Evolutionary conservation across 1,284 basidiomycete species (phyloP).

Genomic region (Tremellales sp.): DNA sequence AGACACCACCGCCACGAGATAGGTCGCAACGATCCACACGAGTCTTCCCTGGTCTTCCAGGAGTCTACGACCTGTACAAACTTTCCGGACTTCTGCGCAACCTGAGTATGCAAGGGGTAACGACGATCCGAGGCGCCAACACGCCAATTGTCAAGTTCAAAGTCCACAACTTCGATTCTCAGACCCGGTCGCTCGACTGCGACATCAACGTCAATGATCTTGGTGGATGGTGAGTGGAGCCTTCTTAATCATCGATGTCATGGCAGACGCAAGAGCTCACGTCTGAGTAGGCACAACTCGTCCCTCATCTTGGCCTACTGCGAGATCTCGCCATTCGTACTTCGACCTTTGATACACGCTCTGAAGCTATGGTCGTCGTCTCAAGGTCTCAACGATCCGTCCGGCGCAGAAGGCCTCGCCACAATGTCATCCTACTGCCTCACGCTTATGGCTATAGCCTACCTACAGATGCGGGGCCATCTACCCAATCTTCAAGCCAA

Average conservation of each 20-base stretch:
- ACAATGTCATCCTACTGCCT: slow-evolving; percentile 48
- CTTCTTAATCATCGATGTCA: neutral
- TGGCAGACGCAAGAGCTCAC: no score
- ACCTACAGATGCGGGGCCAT: slow-evolving; percentile 36
- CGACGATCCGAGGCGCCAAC: slow-evolving; percentile 27
- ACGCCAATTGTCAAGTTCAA: slow-evolving; percentile 48
- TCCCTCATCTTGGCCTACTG: slow-evolving; percentile 46
- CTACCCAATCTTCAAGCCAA: slow-evolving; percentile 44
- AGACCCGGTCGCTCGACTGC: slow-evolving; percentile 20
- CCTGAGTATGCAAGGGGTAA: slow-evolving; percentile 17
- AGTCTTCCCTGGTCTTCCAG: slow-evolving; percentile 14
- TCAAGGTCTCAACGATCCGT: slow-evolving; percentile 43
- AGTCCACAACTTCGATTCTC: slow-evolving; percentile 7
- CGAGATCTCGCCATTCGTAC: slow-evolving; percentile 37
- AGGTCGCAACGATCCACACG: neutral
- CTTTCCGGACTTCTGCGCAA: slow-evolving; percentile 18
- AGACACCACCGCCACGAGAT: neutral
- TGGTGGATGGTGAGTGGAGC: slow-evolving; percentile 37
- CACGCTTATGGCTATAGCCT: slow-evolving; percentile 47
- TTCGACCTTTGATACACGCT: slow-evolving; percentile 45
- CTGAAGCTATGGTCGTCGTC: slow-evolving; percentile 45
- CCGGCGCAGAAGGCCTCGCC: slow-evolving; percentile 28
- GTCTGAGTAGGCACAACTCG: slow-evolving; percentile 48
- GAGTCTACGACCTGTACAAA: slow-evolving; percentile 33
- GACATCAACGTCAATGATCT: slow-evolving; percentile 49